Evolutionary conservation across 306 rosid genomes (phyloP).

Genomic region (Castanea mollissima): DNA sequence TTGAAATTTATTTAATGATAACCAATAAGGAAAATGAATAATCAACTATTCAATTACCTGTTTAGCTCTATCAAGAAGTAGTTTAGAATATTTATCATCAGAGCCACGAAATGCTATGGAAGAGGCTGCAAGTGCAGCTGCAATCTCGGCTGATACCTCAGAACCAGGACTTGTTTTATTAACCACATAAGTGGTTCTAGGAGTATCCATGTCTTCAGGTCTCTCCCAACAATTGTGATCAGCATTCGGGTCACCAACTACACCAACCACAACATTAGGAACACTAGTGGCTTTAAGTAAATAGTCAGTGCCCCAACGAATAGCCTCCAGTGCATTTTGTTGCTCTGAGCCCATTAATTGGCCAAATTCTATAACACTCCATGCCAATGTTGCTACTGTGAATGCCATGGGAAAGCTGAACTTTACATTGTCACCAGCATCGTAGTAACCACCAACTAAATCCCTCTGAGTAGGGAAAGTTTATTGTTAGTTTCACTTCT

Average conservation of each 20-base stretch:
- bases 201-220: slow-evolving; percentile 66
- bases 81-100: slow-evolving; percentile 11
- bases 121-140: slow-evolving; percentile 60
- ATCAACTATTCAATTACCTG: background rate
- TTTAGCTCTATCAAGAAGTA: slow-evolving; percentile 23
- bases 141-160: slow-evolving; percentile 42
- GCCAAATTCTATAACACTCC: slow-evolving; percentile 61
- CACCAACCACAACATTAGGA: slow-evolving; percentile 33
- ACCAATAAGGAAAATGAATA: background rate
- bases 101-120: slow-evolving; percentile 21
- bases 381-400: slow-evolving; percentile 43
- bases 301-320: slow-evolving; percentile 52
- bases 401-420: slow-evolving; percentile 64
- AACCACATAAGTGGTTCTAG: slow-evolving; percentile 35
- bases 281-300: slow-evolving; percentile 42
- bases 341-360: slow-evolving; percentile 34
- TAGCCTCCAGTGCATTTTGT: slow-evolving; percentile 32
- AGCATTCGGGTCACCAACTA: slow-evolving; percentile 47
- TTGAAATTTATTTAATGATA: background rate
- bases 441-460: slow-evolving; percentile 55
- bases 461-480: slow-evolving; percentile 31
- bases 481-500: no score
- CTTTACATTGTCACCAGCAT: slow-evolving; percentile 64
- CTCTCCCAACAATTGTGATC: slow-evolving; percentile 64
- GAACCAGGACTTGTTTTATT: slow-evolving; percentile 36